These are phyloP conservation scores for Chlorella ohadii DNA, from an alignment of 139 green algal genomes.

Conservation along the genomic window DNA sequence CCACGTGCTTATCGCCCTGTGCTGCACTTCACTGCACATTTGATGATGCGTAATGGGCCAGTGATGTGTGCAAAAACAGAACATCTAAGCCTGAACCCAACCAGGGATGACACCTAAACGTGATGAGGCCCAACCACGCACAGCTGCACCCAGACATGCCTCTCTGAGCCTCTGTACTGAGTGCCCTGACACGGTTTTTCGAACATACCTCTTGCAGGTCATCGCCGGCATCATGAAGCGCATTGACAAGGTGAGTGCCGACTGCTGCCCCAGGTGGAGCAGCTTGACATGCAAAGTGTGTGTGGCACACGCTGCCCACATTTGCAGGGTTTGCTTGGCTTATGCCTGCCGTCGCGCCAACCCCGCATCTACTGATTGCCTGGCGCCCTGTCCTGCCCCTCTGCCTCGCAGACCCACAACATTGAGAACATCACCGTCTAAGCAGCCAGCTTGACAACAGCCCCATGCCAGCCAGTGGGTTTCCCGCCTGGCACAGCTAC, in stretches of 20 bases:
- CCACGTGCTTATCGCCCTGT: background rate
- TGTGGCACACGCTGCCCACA: too few relatives aligned
- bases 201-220: constrained; percentile 66
- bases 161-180: background rate
- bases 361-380: too few relatives aligned
- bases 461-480: too few relatives aligned
- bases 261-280: background rate
- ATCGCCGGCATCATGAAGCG: constrained; percentile 98
- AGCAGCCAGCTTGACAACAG: background rate
- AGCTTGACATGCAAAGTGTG: too few relatives aligned
- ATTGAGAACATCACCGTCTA: constrained; percentile 38
- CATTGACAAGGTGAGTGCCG: constrained; percentile 83
- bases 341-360: too few relatives aligned
- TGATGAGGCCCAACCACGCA: background rate
- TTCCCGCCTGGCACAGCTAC: too few relatives aligned
- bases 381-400: too few relatives aligned
- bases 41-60: background rate
- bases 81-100: constrained; percentile 2
- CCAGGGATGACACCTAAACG: background rate
- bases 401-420: constrained; percentile 24
- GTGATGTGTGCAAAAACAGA: background rate
- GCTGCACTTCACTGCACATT: background rate
- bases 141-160: background rate
- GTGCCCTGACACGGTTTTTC: too few relatives aligned
- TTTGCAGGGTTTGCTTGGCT: too few relatives aligned